A percentile compares a stretch with the other conserved stretches of the same genome.
Conservation (phyloP, 2,329 filamentous ascomycete species). For the Penicillium sp. region DNA sequence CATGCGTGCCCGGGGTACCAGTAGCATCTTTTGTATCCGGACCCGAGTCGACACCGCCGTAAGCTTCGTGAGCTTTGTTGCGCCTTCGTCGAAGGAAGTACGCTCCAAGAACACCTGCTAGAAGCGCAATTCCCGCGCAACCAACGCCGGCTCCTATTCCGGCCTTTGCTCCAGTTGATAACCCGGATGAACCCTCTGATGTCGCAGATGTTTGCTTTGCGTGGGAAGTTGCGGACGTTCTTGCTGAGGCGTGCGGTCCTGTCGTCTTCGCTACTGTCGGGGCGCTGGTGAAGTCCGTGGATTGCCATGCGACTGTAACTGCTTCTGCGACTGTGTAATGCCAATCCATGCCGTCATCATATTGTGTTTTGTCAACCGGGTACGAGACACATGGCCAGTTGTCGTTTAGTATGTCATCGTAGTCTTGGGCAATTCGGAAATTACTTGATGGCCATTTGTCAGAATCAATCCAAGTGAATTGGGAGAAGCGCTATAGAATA, state of each 20-base stretch:
- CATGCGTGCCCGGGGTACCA: not conserved
- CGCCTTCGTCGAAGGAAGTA: not conserved
- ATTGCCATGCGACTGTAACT: not conserved
- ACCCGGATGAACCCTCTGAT: not conserved
- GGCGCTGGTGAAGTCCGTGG: not conserved
- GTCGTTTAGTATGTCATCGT: not conserved
- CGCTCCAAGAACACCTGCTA: not conserved
- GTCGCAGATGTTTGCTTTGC: not conserved
- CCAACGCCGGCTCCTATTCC: not conserved
- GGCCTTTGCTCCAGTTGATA: not conserved
- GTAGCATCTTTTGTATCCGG: not conserved
- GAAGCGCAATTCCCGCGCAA: not conserved
- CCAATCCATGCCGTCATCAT: not conserved
- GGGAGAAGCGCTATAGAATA: not conserved
- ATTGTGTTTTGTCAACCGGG: not conserved
- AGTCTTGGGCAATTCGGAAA: not conserved
- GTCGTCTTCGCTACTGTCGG: not conserved
- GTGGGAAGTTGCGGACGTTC: not conserved
- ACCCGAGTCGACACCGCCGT: not conserved
- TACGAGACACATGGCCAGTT: not conserved
- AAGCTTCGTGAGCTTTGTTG: not conserved
- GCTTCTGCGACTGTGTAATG: not conserved
- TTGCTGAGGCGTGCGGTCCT: not conserved
- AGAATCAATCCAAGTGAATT: not conserved
- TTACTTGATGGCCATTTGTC: not conserved